These are phyloP conservation scores for Calonectria pauciramosa DNA, from an alignment of 2,329 filamentous ascomycete species.

Conservation along the genomic window DNA sequence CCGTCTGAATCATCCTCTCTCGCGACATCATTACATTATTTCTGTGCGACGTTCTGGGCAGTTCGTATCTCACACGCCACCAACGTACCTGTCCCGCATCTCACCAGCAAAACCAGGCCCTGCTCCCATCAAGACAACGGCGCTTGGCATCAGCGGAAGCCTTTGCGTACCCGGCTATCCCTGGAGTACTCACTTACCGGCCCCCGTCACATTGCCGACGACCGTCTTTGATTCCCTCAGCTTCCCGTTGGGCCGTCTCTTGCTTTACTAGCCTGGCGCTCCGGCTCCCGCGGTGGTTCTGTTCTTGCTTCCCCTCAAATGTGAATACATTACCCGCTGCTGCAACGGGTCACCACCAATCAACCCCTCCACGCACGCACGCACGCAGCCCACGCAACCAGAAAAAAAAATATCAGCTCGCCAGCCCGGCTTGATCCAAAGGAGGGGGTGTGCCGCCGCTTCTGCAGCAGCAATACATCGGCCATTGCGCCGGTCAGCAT, in stretches of 20 bases:
- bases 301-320: constrained; percentile 22
- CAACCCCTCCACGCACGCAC: constrained; percentile 33
- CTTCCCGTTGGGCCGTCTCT: constrained; percentile 9
- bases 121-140: constrained; percentile 22
- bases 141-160: constrained; percentile 24
- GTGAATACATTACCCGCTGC: constrained; percentile 23
- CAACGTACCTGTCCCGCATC: constrained; percentile 21
- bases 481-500: constrained; percentile 44
- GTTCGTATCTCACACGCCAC: constrained; percentile 25
- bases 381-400: constrained; percentile 35
- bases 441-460: constrained; percentile 45
- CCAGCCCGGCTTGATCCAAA: constrained; percentile 36
- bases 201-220: constrained; percentile 19
- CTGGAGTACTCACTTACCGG: constrained; percentile 25
- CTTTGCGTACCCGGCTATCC: constrained; percentile 20
- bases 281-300: constrained; percentile 3
- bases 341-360: constrained; percentile 27
- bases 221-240: constrained; percentile 31
- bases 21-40: constrained; percentile 13
- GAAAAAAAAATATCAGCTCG: constrained; percentile 31
- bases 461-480: constrained; percentile 44
- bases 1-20: constrained; percentile 17
- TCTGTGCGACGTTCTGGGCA: constrained; percentile 20
- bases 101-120: constrained; percentile 21
- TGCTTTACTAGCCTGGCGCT: not conserved